Conservation (phyloP, 441 rosid species). For the Dalechampia spathulata region DNA sequence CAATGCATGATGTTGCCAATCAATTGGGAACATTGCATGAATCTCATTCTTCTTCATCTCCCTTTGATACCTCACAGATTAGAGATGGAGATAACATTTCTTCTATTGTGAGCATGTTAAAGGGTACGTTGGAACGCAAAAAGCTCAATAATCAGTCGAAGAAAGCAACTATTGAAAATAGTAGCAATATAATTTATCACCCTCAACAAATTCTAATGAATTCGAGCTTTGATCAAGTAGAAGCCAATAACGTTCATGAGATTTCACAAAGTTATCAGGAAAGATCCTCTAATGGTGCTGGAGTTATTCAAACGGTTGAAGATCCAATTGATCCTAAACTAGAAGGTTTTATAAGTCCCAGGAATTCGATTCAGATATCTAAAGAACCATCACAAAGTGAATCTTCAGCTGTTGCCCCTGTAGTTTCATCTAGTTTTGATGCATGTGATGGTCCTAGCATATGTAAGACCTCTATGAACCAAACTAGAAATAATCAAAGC, state of each 20-base stretch:
- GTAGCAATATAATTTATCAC: slow-evolving; percentile 25
- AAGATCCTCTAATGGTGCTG: slow-evolving; percentile 20
- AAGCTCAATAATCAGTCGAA: slow-evolving; percentile 37
- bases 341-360: slow-evolving; percentile 38
- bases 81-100: slow-evolving; percentile 42
- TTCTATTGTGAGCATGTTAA: slow-evolving; percentile 61
- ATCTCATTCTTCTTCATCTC: slow-evolving; percentile 47
- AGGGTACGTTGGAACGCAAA: slow-evolving; percentile 56
- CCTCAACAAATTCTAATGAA: slow-evolving; percentile 26
- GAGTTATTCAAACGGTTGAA: slow-evolving; percentile 23
- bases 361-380: slow-evolving; percentile 40
- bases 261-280: slow-evolving; percentile 26
- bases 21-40: slow-evolving; percentile 36
- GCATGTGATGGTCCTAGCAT: slow-evolving; percentile 53
- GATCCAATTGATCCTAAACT: slow-evolving; percentile 34
- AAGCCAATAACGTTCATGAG: slow-evolving; percentile 25
- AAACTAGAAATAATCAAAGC: slow-evolving; percentile 24
- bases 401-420: slow-evolving; percentile 69
- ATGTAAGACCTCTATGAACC: slow-evolving; percentile 51
- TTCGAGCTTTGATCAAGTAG: slow-evolving; percentile 25
- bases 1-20: slow-evolving; percentile 31
- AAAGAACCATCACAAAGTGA: slow-evolving; percentile 61
- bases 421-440: slow-evolving; percentile 55
- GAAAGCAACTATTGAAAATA: slow-evolving; percentile 32
- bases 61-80: slow-evolving; percentile 30